A percentile compares a stretch with the other conserved stretches of the same genome.
Conservation (phyloP, 1,284 basidiomycete species). For the Ganoderma multipileum region DNA sequence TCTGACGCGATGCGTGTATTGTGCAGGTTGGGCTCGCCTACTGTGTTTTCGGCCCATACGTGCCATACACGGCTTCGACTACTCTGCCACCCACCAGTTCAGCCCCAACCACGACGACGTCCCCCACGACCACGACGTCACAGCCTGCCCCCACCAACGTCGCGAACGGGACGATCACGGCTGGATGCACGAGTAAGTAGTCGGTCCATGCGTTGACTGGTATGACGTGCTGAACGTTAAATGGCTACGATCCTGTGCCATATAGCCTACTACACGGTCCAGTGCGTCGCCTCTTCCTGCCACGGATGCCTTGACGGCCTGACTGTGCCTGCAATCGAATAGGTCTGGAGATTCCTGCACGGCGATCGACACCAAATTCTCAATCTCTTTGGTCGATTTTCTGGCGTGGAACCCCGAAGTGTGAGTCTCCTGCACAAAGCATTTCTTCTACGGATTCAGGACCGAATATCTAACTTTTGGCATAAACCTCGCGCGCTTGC, state of each 20-base stretch:
- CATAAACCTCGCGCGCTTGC: background rate
- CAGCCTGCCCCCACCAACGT: background rate
- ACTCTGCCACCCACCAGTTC: background rate
- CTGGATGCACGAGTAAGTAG: background rate
- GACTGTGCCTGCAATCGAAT: background rate
- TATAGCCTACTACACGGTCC: background rate
- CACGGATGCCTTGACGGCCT: background rate
- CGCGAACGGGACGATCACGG: background rate
- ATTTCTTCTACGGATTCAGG: background rate
- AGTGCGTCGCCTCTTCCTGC: background rate
- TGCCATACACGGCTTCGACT: background rate
- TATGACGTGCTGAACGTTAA: background rate
- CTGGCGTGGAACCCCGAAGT: background rate
- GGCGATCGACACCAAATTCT: constrained; percentile 13
- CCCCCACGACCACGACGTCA: background rate
- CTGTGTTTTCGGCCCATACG: background rate
- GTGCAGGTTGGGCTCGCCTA: background rate
- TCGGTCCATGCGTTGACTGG: background rate
- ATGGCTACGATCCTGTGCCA: background rate
- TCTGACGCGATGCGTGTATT: background rate
- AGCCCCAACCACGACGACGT: background rate
- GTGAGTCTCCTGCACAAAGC: background rate
- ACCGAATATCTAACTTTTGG: background rate
- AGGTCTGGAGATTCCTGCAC: constrained; percentile 21
- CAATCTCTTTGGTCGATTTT: constrained; percentile 20